phyloP scores from a whole-genome alignment of 495 filamentous ascomycete species.

The Astrocystis sublimbata region DNA sequence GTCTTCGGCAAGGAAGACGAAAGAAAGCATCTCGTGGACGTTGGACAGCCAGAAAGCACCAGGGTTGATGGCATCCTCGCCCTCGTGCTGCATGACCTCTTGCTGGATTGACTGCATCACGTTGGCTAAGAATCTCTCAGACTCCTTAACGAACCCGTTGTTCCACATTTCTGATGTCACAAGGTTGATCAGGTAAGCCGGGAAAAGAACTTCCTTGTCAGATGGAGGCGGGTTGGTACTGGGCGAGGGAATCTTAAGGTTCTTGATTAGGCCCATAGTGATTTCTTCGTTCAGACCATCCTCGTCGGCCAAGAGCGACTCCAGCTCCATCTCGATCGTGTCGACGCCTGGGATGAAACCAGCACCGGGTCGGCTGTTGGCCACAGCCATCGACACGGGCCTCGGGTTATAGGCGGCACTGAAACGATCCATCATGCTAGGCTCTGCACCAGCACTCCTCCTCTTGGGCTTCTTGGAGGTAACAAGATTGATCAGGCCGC shows the following conservation, averaged over 20 bases:
- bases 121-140: conserved; percentile 96
- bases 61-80: conserved; percentile 94
- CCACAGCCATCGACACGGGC: conserved; percentile 88
- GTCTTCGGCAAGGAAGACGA: conserved; percentile 98
- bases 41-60: conserved; percentile 99
- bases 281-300: conserved; percentile 96
- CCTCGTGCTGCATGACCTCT: conserved; percentile 98
- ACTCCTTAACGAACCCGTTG: conserved; percentile 99
- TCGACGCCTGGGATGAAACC: conserved; percentile 78
- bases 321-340: conserved; percentile 89
- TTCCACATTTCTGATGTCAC: conserved; percentile 99
- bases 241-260: conserved; percentile 90
- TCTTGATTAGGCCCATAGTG: conserved; percentile 90
- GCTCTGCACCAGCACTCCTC: conserved; percentile 89
- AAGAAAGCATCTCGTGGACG: conserved; percentile 99
- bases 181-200: conserved; percentile 97
- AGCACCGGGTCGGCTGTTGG: conserved; percentile 60
- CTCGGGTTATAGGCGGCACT: conserved; percentile 90
- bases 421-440: conserved; percentile 78
- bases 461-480: conserved; percentile 96
- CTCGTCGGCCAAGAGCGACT: conserved; percentile 90
- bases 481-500: conserved; percentile 92
- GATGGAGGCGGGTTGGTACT: conserved; percentile 80
- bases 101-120: conserved; percentile 99
- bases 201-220: conserved; percentile 98